phyloP scores from a whole-genome alignment of 2,329 filamentous ascomycete species.

The Hypoxylon sp. region DNA sequence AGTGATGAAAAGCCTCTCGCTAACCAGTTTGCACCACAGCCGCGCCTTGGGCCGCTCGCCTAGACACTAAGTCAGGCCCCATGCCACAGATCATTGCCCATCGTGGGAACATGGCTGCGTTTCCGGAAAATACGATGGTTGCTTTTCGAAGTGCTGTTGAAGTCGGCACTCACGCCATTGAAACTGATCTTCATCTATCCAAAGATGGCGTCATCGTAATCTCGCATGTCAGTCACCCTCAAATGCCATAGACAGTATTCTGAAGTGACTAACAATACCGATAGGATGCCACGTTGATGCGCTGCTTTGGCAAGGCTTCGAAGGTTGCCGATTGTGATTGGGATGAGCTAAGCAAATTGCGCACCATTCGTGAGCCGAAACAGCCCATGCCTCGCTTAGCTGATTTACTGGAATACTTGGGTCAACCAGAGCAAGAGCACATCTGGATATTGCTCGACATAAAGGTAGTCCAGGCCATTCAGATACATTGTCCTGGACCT shows the following conservation, averaged over 20 bases:
- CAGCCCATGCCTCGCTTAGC: not conserved
- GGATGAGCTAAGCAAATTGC: not conserved
- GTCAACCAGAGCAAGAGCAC: not conserved
- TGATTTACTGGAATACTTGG: not conserved
- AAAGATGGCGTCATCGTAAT: conserved; percentile 6
- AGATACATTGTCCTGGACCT: not conserved
- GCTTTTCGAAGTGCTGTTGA: conserved; percentile 9
- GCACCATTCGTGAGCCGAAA: not conserved
- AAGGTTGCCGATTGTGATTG: not conserved
- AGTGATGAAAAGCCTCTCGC: not conserved
- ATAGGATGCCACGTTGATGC: conserved; percentile 7
- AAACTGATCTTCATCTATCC: conserved; percentile 8
- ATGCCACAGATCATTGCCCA: not conserved
- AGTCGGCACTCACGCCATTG: conserved; percentile 7
- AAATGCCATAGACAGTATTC: not conserved
- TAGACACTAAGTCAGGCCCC: conserved; percentile 7
- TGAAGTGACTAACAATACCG: not conserved
- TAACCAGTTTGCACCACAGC: not conserved
- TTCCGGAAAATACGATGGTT: conserved; percentile 5
- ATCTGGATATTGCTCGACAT: conserved; percentile 6
- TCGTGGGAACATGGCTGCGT: conserved; percentile 2
- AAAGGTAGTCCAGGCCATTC: not conserved
- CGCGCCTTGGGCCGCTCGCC: not conserved
- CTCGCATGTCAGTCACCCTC: not conserved
- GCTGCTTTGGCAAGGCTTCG: not conserved